Evolutionary conservation across 257 asterid genomes (phyloP).

Genomic region (Solanum pennellii): DNA sequence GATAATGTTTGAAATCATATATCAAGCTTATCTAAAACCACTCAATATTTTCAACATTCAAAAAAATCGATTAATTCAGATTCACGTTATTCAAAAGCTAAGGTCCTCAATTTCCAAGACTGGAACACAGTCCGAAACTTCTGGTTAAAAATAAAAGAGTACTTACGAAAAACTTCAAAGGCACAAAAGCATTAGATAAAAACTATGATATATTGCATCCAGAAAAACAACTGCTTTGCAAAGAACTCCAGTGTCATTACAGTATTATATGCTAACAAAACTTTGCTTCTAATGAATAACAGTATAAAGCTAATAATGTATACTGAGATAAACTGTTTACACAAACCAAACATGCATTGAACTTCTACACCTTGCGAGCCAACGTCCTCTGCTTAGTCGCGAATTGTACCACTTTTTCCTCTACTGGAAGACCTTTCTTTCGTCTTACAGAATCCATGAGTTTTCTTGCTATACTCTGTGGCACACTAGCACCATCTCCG

Average conservation of each 20-base stretch:
- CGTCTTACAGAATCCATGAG: slow-evolving; percentile 77
- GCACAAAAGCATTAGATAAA: no score
- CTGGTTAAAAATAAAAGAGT: background rate
- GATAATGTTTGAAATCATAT: background rate
- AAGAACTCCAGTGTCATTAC: background rate
- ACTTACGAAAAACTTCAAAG: background rate
- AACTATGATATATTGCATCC: background rate
- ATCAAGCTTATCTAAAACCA: background rate
- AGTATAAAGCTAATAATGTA: background rate
- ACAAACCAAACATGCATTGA: background rate
- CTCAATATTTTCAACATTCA: no score
- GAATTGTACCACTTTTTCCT: slow-evolving; percentile 71
- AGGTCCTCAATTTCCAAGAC: background rate
- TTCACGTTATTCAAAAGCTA: background rate
- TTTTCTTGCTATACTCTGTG: slow-evolving; percentile 56
- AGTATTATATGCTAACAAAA: background rate
- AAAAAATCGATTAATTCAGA: background rate
- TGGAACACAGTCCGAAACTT: no score
- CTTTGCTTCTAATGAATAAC: background rate
- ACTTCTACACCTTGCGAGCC: slow-evolving; percentile 75
- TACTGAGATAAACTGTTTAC: background rate
- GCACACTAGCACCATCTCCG: slow-evolving; percentile 71
- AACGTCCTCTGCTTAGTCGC: slow-evolving; percentile 85
- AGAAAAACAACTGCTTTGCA: background rate
- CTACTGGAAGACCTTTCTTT: slow-evolving; percentile 67